Percentiles rank a stretch among this genome's conserved stretches.
Conservation (phyloP, 371 early-diverging fungal genomes). For the Hamiltosporidium magnivora region DNA sequence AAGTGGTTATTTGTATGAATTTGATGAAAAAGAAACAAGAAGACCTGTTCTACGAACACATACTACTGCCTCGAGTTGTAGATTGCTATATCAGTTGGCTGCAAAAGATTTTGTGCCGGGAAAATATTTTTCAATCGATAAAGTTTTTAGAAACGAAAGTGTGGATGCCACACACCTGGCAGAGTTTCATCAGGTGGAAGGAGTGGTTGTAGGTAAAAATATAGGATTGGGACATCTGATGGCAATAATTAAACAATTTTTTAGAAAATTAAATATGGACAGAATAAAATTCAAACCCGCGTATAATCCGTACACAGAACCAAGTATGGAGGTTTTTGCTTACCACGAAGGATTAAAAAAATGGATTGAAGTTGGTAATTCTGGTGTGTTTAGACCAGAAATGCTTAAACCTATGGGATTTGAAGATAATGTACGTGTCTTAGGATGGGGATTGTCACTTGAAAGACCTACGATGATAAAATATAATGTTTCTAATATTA, state of each 20-base stretch:
- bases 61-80: conserved; percentile 84
- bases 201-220: conserved; percentile 85
- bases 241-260: conserved; percentile 86
- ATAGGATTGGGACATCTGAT: conserved; percentile 87
- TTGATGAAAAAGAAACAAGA: conserved; percentile 82
- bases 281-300: conserved; percentile 98
- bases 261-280: conserved; percentile 81
- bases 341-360: conserved; percentile 79
- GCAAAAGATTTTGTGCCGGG: conserved; percentile 57
- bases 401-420: conserved; percentile 90
- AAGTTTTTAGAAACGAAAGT: conserved; percentile 96
- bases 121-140: conserved; percentile 87
- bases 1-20: conserved; percentile 76
- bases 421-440: conserved; percentile 81
- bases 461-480: conserved; percentile 99
- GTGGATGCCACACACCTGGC: conserved; percentile 98
- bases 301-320: conserved; percentile 99
- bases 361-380: conserved; percentile 99
- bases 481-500: conserved; percentile 83
- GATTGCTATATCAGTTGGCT: conserved; percentile 80
- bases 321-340: conserved; percentile 97
- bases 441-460: conserved; percentile 94
- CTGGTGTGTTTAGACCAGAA: conserved; percentile 99
- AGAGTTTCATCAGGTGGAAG: conserved; percentile 99
- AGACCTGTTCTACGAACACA: conserved; percentile 91